Evolutionary conservation across 306 rosid species (phyloP), one percentile per base, ranked within the genome.

Genomic region (Hippophae gyantsensis): DNA sequence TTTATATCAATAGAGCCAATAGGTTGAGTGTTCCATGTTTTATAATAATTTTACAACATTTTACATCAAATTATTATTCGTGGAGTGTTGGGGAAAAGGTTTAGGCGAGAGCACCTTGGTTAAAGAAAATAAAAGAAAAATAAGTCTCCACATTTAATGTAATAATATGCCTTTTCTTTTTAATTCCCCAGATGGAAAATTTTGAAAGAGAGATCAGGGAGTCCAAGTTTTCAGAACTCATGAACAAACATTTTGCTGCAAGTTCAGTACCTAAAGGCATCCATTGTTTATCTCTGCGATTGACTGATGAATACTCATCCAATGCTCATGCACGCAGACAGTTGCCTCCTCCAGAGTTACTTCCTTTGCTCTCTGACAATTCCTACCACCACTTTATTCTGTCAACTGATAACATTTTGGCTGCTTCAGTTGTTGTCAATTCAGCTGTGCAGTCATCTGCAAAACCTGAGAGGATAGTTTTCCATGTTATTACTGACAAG

Each of bases 291-390:
- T 84, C 99, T 62, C 81, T 93, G 77, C 99, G 97, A 56, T 81
- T 93, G 82, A 93, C 99, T 42, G 97, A 93, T 82, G 99, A 93
- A 80, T 93, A 93, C 67, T 88, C 99, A 7, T 93, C 99, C 45
- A 93, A 89, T 77, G 99, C 99, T 46, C 95, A 86, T 69, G 97
- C 99, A 8, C 95, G 99, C 49, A 93, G 82, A 74, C 99, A 93
- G 65, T 74, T 93, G 80, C 99, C 99, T 62, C 76, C 90, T 58
- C 95, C 99, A 6, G 97, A 93, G 78, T 81, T 93, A 70, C 90
- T 93, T 58, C 97, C 97, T 25, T 61, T 74, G 66, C 79, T 93
- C 49, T 80, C 97, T 47, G 94, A 89, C 75, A 89, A 89, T 69
- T 80, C 94, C 53, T 88, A 82, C 81, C 84, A 82, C 69, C 99